Conservation (phyloP, 805 yeast species). For the Saccharomycopsis oosterbeekiorum region DNA sequence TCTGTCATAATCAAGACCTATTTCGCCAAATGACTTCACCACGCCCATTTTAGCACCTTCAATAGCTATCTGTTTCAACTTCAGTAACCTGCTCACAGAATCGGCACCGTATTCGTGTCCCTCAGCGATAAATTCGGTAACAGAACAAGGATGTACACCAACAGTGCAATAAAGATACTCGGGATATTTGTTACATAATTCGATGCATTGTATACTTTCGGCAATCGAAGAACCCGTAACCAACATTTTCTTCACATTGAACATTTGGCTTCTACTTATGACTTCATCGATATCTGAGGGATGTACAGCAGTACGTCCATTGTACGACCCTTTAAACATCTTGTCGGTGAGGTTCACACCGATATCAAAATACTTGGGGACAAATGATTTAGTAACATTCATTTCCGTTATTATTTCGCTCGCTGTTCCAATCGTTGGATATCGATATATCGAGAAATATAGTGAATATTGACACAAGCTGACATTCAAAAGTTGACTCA, state of each 20-base stretch:
- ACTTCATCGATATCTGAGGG: conserved; percentile 55
- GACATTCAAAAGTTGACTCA: too few species aligned
- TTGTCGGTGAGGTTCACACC: conserved; percentile 79
- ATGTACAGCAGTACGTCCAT: conserved; percentile 57
- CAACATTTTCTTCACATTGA: conserved; percentile 59
- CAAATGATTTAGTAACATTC: background rate
- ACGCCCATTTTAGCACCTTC: conserved; percentile 39
- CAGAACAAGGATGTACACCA: conserved; percentile 95
- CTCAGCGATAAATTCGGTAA: conserved; percentile 37
- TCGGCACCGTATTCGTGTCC: conserved; percentile 26
- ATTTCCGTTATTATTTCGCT: background rate
- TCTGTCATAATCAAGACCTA: conserved; percentile 92
- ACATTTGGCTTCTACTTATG: conserved; percentile 51
- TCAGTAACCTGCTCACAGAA: conserved; percentile 31
- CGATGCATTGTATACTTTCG: conserved; percentile 57
- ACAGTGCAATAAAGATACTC: conserved; percentile 52
- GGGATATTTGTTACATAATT: conserved; percentile 36
- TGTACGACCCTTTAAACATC: conserved; percentile 77
- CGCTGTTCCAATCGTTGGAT: too few species aligned
- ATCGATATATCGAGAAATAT: too few species aligned
- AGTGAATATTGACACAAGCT: too few species aligned
- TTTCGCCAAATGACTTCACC: conserved; percentile 85
- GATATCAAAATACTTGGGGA: conserved; percentile 30
- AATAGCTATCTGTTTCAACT: conserved; percentile 40
- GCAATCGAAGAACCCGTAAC: conserved; percentile 73